Conservation (phyloP, 768 basidiomycete species). For the Boletus vermiculosoides region DNA sequence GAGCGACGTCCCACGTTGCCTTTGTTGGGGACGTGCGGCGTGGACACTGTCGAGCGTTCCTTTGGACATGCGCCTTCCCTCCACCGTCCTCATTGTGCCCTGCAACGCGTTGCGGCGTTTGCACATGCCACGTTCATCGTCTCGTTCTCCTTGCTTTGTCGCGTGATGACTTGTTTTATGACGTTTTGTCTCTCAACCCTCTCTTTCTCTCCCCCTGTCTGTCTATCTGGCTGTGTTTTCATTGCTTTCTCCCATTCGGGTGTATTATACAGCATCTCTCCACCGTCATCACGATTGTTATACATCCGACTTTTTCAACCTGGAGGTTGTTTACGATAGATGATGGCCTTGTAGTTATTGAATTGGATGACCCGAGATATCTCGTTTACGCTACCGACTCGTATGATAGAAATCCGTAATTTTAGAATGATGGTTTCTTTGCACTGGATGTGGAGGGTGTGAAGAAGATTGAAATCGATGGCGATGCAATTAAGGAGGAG, state of each 20-base stretch:
- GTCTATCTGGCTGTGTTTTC: not conserved
- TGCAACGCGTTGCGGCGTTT: not conserved
- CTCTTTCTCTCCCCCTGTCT: not conserved
- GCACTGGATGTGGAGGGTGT: not conserved
- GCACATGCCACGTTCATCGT: not conserved
- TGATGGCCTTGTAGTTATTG: not conserved
- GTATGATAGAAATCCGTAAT: conserved; percentile 14
- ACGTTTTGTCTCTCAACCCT: not conserved
- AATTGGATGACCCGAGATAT: not conserved
- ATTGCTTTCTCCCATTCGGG: not conserved
- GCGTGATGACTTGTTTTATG: not conserved
- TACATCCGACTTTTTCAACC: not conserved
- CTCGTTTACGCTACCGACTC: conserved; percentile 1
- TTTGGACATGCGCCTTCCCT: not conserved
- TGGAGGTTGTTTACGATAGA: not conserved
- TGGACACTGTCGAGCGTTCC: not conserved
- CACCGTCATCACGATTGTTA: not conserved
- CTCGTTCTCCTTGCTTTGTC: not conserved
- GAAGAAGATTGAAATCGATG: not conserved
- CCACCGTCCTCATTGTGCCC: not conserved
- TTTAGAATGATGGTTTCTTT: not conserved
- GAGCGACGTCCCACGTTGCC: not conserved
- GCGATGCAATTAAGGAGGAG: not conserved
- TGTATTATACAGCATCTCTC: conserved; percentile 1
- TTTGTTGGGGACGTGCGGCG: not conserved